Percentiles rank a stretch among this genome's conserved stretches.
These are phyloP conservation scores for Solanum chaucha DNA, from an alignment of 257 asterid genomes.

Conservation along the genomic window DNA sequence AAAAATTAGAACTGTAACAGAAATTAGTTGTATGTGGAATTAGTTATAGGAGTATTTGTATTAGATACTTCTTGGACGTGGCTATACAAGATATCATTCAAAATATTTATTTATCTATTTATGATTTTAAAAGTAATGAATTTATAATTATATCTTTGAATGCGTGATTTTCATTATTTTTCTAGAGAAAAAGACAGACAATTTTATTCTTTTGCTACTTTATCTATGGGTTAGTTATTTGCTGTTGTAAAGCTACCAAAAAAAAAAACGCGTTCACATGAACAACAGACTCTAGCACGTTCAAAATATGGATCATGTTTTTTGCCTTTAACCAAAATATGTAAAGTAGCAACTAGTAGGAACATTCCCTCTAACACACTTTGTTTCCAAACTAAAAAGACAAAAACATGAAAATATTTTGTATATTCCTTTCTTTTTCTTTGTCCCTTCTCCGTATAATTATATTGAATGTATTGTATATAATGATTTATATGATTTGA, in stretches of 20 bases:
- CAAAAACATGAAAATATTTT: background rate
- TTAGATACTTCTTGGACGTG: too few species aligned
- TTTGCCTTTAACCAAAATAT: background rate
- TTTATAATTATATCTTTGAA: background rate
- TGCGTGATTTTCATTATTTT: background rate
- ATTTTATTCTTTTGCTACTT: background rate
- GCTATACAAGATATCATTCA: background rate
- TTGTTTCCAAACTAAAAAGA: background rate
- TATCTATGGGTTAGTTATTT: background rate
- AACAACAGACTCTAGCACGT: slow-evolving; percentile 2
- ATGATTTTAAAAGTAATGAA: background rate
- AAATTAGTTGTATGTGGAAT: background rate
- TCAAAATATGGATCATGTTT: slow-evolving; percentile 6
- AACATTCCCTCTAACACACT: background rate
- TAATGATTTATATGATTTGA: background rate
- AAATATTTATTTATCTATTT: background rate
- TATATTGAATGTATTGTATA: background rate
- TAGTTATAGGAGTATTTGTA: background rate
- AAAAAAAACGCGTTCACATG: background rate
- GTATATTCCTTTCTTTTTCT: background rate
- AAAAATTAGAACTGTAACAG: background rate
- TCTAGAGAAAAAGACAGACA: background rate
- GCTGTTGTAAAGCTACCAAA: background rate
- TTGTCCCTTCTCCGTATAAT: background rate
- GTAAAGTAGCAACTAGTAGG: background rate